A percentile compares a stretch with the other conserved stretches of the same genome.
These are phyloP conservation scores for Fusarium chlamydosporum DNA, from an alignment of 2,329 filamentous ascomycete genomes.

Conservation along the genomic window DNA sequence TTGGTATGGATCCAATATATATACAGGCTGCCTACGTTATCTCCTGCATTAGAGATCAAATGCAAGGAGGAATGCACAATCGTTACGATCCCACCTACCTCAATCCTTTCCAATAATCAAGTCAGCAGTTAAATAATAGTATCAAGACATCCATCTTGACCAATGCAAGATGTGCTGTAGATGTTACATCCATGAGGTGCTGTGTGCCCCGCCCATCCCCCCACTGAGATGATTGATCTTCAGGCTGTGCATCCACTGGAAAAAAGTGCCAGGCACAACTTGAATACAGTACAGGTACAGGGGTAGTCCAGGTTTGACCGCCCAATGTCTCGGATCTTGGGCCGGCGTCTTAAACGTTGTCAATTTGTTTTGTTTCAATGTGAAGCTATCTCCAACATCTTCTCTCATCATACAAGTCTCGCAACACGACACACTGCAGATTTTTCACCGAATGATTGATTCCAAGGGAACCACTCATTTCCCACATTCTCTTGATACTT, in stretches of 20 bases:
- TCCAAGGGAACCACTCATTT: not conserved
- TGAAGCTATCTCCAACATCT: slow-evolving; percentile 32
- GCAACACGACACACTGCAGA: not conserved
- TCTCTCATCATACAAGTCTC: not conserved
- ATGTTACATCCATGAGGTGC: slow-evolving; percentile 25
- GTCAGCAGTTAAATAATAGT: not conserved
- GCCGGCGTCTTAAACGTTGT: slow-evolving; percentile 34
- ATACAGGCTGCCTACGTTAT: too few relatives aligned
- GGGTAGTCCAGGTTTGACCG: slow-evolving; percentile 41
- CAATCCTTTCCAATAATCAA: not conserved
- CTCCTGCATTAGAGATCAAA: not conserved
- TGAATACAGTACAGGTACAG: too few relatives aligned
- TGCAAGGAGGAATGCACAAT: slow-evolving; percentile 11
- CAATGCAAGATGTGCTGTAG: slow-evolving; percentile 41
- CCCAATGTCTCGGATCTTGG: slow-evolving; percentile 47
- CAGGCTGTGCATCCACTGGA: slow-evolving; percentile 28
- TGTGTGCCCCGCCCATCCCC: slow-evolving; percentile 23
- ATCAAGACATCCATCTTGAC: slow-evolving; percentile 1
- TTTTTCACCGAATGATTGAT: slow-evolving; percentile 4
- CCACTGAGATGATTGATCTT: slow-evolving; percentile 13
- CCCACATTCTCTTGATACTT: not conserved
- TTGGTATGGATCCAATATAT: not conserved
- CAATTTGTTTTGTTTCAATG: slow-evolving; percentile 40
- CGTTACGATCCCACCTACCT: not conserved
- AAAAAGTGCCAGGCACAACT: slow-evolving; percentile 16